Base-by-base conservation (phyloP, 208 protist genomes). In the Leptomonas pyrrhocoris region DNA sequence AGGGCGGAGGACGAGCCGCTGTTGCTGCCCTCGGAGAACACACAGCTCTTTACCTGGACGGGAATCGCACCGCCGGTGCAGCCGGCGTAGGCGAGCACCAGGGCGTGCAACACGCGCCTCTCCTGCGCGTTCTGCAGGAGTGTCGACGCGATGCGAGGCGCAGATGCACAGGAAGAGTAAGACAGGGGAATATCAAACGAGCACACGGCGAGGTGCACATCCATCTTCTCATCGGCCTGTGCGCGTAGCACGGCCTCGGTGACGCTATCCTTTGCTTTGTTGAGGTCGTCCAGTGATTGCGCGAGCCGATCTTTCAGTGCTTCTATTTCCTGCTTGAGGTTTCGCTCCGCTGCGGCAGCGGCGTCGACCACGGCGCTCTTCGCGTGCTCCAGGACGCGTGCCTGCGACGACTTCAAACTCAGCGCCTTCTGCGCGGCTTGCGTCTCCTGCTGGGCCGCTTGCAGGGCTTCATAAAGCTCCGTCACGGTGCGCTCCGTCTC, bases 401-500 rank as follows among this genome's bases (percentile, higher is more conserved):
- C 49, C 59, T 78, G 63, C 43, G 40, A 13, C 36, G 61, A 50
- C 50, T 60, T 61, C 43, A 27, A 19, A 15, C 55, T 28, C 40
- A 65, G 68, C 55, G 59, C 60, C 43, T 69, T 73, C 67, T 70
- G 59, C 51, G 61, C 56, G 23, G 27, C 40, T 70, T 73, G 48
- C 34, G 46, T 49, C 38, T 86, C 69, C 36, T 58, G 53, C 51
- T 74, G 67, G 23, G 61, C 59, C n/a, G 50, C 48, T 42, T 92
- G 73, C 31, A 92, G 60, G 13, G 85, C 84, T 16, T 38, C 67
- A 67, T 90, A 86, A 19, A 90, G 61, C 6, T 77, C 79, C 38
- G 78, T 73, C 36, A 94, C 70, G 19, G 86, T 92, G 19, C 36
- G 23, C 43, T 88, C 86, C 9, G 89, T 89, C 21, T 90, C 89